Evolutionary conservation across 805 yeast genomes (phyloP), one percentile per base, ranked within the genome.

Genomic region (Komagataella ulmi): DNA sequence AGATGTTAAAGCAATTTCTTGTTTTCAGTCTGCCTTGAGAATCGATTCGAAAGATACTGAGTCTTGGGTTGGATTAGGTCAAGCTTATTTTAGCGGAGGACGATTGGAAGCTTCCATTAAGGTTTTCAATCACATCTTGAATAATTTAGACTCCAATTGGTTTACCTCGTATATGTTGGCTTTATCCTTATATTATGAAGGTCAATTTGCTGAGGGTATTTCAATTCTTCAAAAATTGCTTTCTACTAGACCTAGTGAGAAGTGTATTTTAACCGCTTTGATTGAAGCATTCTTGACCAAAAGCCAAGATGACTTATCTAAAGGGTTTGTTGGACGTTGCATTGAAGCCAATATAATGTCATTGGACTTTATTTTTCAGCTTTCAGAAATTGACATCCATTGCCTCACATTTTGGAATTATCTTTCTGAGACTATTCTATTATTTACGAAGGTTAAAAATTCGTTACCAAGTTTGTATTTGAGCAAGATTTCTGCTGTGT

Each of bases 41-140:
- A 69, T 85, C 56, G 70, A 81, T 46, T 70, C 84, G 0, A 56
- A 61, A 51, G 97, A 93, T 65, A 63, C 77, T 1, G 83, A 86
- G 56, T 83, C 96, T 2, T 91, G 98, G 97, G 72, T 85, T 24
- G 97, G 97, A 1, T 70, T 93, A n/a, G 99, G 99, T n/a, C 98
- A 93, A 63, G 91, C 97, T 0, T 93, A 93, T 64, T 71, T 76
- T 51, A 77, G 81, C 23, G 80, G 93, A 64, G 99, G 99, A 2
- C 74, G 96, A 54, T 70, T 83, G 47, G 90, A 87, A 52, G 95
- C 98, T 2, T 88, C 96, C 0, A 72, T 77, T 7, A 89, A 86
- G 64, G 97, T 93, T 1, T 85, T 89, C 58, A 72, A 70, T 30
- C 81, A 80, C 53, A 88, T 90, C 0, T 59, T 79, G 47, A 72